Evolutionary conservation across 495 filamentous ascomycete genomes (phyloP), one percentile per base, ranked within the genome.

Genomic region (Penicillium cinerascens): DNA sequence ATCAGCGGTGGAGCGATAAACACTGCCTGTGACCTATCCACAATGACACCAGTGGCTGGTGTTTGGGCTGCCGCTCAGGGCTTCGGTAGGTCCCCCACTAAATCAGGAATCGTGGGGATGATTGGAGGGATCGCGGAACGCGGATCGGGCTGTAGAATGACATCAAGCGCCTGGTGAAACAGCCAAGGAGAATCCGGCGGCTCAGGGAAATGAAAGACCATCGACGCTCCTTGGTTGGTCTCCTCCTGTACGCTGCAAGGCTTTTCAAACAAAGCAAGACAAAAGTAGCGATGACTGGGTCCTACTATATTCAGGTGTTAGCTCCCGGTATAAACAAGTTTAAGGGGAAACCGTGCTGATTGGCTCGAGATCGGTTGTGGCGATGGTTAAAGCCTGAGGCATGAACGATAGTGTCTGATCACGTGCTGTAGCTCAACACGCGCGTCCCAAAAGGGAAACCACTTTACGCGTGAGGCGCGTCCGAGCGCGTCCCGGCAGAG

Each of bases 131-230:
- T 52, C 54, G 51, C 50, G 63, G 54, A 49, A 39, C 43, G 63
- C 52, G 50, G 66, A 68, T 72, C 66, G 47, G 8, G n/a, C 36
- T 53, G 49, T 52, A 46, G 47, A 56, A 72, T 73, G 71, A 74
- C 71, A 74, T 74, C 69, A 74, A 55, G 71, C 69, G 71, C 65
- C 56, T 65, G 52, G 65, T 69, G 68, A 71, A 73, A 73, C 68
- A 54, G 49, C 56, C 50, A 56, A 57, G 52, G 35, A 55, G 55
- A 47, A 48, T 35, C 41, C 45, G 44, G 53, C 47, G 53, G 54
- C 57, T 50, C 40, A 55, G 48, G 35, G 29, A 52, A 49, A 58
- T 48, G 54, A 36, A 21, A 47, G 44, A 27, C 43, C 48, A 35
- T 26, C 29, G 49, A 17, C 41, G 27, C 22, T 47, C 11, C 2